Evolutionary conservation across 768 basidiomycete species (phyloP), one percentile per base, ranked within the genome.

Genomic region (Lactifluus hygrophoroides): DNA sequence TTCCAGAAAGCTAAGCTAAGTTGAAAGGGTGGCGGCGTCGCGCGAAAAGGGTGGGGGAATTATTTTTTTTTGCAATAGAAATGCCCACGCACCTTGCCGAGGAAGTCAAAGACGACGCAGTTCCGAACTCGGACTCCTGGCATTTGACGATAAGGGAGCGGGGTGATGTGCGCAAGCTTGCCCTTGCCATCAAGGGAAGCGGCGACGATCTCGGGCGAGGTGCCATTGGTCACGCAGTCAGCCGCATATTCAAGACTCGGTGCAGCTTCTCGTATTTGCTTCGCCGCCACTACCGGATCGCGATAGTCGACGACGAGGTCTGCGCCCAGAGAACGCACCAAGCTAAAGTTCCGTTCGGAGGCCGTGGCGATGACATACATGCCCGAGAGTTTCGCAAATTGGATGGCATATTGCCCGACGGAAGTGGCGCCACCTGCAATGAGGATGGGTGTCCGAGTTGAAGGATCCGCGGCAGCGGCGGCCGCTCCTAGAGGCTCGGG

Each of bases 301-400:
- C 56, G 34, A 49, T 68, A 66, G 60, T 71, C 66, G 47, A 69
- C 57, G 17, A 73, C 72, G 9, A 66, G 67, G 47, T 71, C 67
- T 11, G 76, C 75, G 11, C 75, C 69, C 48, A 72, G 68, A 0
- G 69, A 63, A 61, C 70, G 72, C 56, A 73, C 65, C 23, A 75
- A 67, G 19, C 69, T 72, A 58, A 67, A 69, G 54, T 74, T 73
- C 40, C 66, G 65, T 8, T 69, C 69, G 1, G 74, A 75, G 32
- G 70, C 67, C 27, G 69, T 69, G 5, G 73, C 66, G 48, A 73
- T 64, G 56, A 74, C 71, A 46, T 69, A 68, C 60, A 66, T 66
- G 3, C 70, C 72, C 0, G 68, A 65, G n/a, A 68, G 63, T 35
- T 65, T 63, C 28, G 69, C 69, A 16, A 73, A 52, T 35, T 72